Conservation (phyloP, 352 stramenopile species). For the Lagenidium sp. region DNA sequence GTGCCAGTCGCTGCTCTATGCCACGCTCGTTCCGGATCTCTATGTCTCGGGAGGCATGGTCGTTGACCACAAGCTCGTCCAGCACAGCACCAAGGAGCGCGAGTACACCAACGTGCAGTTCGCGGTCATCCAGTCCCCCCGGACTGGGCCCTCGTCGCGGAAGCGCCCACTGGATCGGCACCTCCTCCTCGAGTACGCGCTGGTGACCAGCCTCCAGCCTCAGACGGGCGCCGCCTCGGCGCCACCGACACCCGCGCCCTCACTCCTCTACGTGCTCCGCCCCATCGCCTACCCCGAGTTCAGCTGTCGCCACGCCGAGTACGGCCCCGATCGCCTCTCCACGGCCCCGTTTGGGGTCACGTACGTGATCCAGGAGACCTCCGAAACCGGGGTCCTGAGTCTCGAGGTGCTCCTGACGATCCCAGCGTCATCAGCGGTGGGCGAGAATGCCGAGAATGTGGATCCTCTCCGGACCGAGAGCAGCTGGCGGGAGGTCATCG, state of each 20-base stretch:
- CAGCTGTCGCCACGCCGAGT: constrained; percentile 18
- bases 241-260: constrained; percentile 20
- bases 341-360: constrained; percentile 46
- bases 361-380: constrained; percentile 57
- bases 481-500: not conserved
- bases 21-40: constrained; percentile 27
- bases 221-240: constrained; percentile 22
- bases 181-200: constrained; percentile 52
- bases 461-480: no score
- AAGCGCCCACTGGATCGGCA: constrained; percentile 19
- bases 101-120: constrained; percentile 53
- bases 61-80: constrained; percentile 31
- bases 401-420: constrained; percentile 60
- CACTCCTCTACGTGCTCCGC: constrained; percentile 55
- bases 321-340: constrained; percentile 23
- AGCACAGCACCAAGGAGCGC: constrained; percentile 51
- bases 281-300: constrained; percentile 28
- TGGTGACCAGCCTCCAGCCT: constrained; percentile 47
- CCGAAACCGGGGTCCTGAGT: constrained; percentile 20
- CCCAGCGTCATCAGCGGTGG: no score
- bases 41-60: constrained; percentile 32
- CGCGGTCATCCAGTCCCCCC: constrained; percentile 25
- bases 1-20: constrained; percentile 23
- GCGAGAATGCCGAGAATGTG: no score
- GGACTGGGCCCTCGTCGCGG: constrained; percentile 1